A percentile compares a stretch with the other conserved stretches of the same genome.
Conservation (phyloP, 139 green algal genomes). For the Spirogloea muscicola region DNA sequence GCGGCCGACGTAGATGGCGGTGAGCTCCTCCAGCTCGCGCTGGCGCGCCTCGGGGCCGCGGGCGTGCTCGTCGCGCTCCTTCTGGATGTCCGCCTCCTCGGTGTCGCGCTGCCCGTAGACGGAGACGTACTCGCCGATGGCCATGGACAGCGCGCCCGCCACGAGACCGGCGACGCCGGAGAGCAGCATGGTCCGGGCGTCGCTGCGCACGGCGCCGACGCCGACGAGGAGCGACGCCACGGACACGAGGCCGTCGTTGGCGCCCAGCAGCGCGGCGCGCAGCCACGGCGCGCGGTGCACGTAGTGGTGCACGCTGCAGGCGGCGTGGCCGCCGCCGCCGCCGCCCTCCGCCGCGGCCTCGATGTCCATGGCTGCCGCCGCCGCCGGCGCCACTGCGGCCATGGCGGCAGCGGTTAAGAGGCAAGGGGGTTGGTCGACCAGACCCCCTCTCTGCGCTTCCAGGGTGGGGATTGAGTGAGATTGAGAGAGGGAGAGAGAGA, state of each 20-base stretch:
- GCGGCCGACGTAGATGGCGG: constrained; percentile 43
- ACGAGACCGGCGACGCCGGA: constrained; percentile 33
- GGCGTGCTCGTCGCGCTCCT: constrained; percentile 36
- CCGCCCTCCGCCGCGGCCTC: too few species aligned
- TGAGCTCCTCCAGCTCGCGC: constrained; percentile 33
- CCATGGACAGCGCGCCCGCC: constrained; percentile 33
- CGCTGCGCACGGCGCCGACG: constrained; percentile 19
- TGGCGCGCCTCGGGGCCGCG: constrained; percentile 23
- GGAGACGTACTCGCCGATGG: constrained; percentile 42
- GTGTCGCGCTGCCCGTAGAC: constrained; percentile 38
- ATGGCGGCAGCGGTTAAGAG: too few species aligned
- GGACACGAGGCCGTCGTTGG: constrained; percentile 51
- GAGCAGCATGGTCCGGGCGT: constrained; percentile 22
- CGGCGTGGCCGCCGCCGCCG: too few species aligned
- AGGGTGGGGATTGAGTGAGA: too few species aligned
- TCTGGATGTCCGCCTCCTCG: constrained; percentile 35
- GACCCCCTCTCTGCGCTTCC: too few species aligned
- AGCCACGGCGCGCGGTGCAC: constrained; percentile 39
- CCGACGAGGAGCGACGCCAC: constrained; percentile 38
- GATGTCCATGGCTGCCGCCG: too few species aligned
- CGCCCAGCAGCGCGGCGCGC: constrained; percentile 33
- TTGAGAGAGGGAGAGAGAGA: too few species aligned
- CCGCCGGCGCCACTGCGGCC: too few species aligned
- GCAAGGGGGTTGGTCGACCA: too few species aligned
- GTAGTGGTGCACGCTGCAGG: too few species aligned